Percentiles rank a stretch among this genome's conserved stretches.
Conservation (phyloP, 2,329 filamentous ascomycete genomes). For the Sclerotiophoma versabilis region DNA sequence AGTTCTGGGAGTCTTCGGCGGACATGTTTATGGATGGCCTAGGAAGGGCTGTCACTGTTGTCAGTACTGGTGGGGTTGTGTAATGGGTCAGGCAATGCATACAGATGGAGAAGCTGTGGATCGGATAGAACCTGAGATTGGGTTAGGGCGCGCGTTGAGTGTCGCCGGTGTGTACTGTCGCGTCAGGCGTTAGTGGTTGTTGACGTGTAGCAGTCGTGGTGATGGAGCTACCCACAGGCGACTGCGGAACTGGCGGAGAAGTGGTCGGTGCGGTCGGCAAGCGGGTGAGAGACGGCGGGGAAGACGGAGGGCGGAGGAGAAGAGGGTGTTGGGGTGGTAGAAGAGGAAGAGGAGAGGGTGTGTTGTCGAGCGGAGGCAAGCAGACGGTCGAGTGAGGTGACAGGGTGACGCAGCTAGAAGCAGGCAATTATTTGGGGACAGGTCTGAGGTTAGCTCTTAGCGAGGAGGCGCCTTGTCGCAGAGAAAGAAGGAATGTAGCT, state of each 20-base stretch:
- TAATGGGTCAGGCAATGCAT: constrained; percentile 8
- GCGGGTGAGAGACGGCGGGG: constrained; percentile 24
- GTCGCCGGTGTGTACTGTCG: constrained; percentile 20
- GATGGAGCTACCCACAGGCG: constrained; percentile 39
- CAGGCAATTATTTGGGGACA: constrained; percentile 34
- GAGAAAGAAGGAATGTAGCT: constrained; percentile 30
- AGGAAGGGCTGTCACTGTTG: constrained; percentile 31
- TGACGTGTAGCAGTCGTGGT: constrained; percentile 27
- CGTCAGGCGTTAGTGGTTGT: constrained; percentile 30
- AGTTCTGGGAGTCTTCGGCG: constrained; percentile 48
- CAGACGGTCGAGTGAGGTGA: constrained; percentile 32
- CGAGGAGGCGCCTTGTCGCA: constrained; percentile 39
- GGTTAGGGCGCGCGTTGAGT: constrained; percentile 1
- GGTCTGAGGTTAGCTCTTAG: constrained; percentile 37
- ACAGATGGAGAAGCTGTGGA: constrained; percentile 19
- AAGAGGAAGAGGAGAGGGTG: constrained; percentile 30
- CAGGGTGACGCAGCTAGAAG: constrained; percentile 25
- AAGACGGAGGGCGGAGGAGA: constrained; percentile 28
- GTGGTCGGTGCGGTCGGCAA: constrained; percentile 40
- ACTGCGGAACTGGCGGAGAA: constrained; percentile 44
- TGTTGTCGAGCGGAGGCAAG: constrained; percentile 24
- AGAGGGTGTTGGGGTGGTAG: constrained; percentile 22
- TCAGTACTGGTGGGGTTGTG: constrained; percentile 38
- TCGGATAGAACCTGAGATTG: constrained; percentile 7
- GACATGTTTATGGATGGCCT: constrained; percentile 52